Percentiles rank a stretch among this genome's conserved stretches.
phyloP scores from a whole-genome alignment of 2,329 filamentous ascomycete genomes.

The Colletotrichum liriopes region DNA sequence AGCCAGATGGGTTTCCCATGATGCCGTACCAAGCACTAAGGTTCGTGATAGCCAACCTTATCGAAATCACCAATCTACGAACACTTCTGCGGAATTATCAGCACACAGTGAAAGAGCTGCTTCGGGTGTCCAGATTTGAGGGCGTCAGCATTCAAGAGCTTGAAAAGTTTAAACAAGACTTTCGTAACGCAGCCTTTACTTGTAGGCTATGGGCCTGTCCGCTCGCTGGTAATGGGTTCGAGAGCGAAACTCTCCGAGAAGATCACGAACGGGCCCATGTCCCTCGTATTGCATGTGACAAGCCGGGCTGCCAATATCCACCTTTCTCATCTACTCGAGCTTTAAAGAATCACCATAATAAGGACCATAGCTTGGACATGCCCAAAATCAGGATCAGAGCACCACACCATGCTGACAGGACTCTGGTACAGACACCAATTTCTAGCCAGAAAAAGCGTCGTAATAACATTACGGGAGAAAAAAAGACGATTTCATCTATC shows the following conservation, averaged over 20 bases:
- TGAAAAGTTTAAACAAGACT: slow-evolving; percentile 3
- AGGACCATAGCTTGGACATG: neutral
- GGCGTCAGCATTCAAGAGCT: neutral
- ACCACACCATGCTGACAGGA: too few relatives aligned
- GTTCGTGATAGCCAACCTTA: too few relatives aligned
- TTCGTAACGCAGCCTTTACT: neutral
- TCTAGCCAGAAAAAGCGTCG: too few relatives aligned
- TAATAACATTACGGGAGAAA: too few relatives aligned
- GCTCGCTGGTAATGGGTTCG: neutral
- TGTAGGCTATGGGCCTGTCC: neutral
- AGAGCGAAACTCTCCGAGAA: neutral
- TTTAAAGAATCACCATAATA: neutral
- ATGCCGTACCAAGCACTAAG: too few relatives aligned
- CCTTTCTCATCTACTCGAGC: neutral
- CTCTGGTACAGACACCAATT: too few relatives aligned
- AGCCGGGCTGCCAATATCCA: neutral
- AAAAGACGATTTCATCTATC: too few relatives aligned
- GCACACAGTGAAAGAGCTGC: neutral
- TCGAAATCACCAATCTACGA: too few relatives aligned
- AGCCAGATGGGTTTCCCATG: too few relatives aligned
- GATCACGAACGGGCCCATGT: neutral
- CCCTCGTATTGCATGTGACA: neutral
- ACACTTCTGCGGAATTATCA: neutral
- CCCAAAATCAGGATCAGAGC: neutral
- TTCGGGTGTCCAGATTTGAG: neutral